Evolutionary conservation across 192 early-diverging fungal genomes (phyloP), one percentile per base, ranked within the genome.

Genomic region (Podila epicladia): DNA sequence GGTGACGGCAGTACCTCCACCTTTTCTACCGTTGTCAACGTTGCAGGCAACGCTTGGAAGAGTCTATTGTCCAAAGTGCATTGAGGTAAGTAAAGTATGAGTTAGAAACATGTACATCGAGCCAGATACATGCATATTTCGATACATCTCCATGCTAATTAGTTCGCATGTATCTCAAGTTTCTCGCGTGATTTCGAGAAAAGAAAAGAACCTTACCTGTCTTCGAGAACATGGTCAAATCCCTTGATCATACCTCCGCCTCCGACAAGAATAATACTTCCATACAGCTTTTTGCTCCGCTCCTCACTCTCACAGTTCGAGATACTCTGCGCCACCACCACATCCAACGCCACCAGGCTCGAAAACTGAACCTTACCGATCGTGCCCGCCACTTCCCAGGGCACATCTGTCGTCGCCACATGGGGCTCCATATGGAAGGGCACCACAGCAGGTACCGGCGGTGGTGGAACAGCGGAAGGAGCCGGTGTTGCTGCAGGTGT

Each of bases 191-290:
- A 22, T 37, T 37, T 33, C 33, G 53, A 55, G 20, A 2, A 24
- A 22, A 5, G 13, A 15, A 9, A 55, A 15, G 22, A 59, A 11
- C 51, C 66, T 68, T 87, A 86, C 86, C 92, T 84, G 55, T 89
- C 87, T 62, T 92, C 88, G 26, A 94, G 80, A n/a, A 92, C 82
- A 33, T 74, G 71, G 68, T 86, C 85, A 62, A 97, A 90, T 5
- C 90, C 91, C 3, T 88, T 82, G 41, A 94, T 87, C 73, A 91
- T 87, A 17, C 90, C 91, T 26, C 95, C 95, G 35, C 95, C 95
- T 9, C 96, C 96, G 17, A 95, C 93, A n/a, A 97, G 62, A 31
- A 97, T 87, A 32, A 97, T 93, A 24, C 89, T 92, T 3, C 87
- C 85, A 82, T 92, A 94, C 41, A 95, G 82, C 67, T 93, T 93